Conservation (phyloP, 1,284 basidiomycete genomes). For the Moesziomyces antarcticus region DNA sequence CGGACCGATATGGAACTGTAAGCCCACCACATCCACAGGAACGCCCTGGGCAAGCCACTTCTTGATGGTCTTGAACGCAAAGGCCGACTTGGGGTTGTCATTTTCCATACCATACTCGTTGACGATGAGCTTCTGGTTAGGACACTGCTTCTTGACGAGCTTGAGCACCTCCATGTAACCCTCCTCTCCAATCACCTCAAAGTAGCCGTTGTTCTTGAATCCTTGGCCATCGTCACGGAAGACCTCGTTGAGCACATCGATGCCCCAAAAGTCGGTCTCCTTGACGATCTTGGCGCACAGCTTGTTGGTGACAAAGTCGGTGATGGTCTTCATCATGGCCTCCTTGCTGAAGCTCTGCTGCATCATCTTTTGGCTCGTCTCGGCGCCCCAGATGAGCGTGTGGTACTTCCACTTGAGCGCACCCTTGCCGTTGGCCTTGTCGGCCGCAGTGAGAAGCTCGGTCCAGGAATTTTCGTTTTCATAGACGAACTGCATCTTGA, state of each 20-base stretch:
- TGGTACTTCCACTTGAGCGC: constrained; percentile 34
- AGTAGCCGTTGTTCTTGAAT: constrained; percentile 49
- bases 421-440: constrained; percentile 10
- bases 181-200: constrained; percentile 44
- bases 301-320: constrained; percentile 39
- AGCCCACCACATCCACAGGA: constrained; percentile 28
- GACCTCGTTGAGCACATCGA: constrained; percentile 50
- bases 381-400: constrained; percentile 41
- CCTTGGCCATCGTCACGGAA: constrained; percentile 36
- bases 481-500: constrained; percentile 37
- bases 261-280: constrained; percentile 44
- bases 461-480: constrained; percentile 34
- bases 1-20: constrained; percentile 35
- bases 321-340: constrained; percentile 48
- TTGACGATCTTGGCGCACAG: constrained; percentile 48
- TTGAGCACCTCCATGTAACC: constrained; percentile 41
- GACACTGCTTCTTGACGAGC: constrained; percentile 40
- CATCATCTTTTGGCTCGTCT: constrained; percentile 35
- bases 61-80: constrained; percentile 52
- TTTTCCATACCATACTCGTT: constrained; percentile 46
- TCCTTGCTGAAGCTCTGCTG: constrained; percentile 37
- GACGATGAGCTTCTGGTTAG: constrained; percentile 41
- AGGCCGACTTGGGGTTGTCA: constrained; percentile 30
- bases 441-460: constrained; percentile 24
- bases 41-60: constrained; percentile 38